Percentiles rank a stretch among this genome's conserved stretches.
Evolutionary conservation across 352 stramenopile species (phyloP).

Genomic region (Globisporangium nunn): DNA sequence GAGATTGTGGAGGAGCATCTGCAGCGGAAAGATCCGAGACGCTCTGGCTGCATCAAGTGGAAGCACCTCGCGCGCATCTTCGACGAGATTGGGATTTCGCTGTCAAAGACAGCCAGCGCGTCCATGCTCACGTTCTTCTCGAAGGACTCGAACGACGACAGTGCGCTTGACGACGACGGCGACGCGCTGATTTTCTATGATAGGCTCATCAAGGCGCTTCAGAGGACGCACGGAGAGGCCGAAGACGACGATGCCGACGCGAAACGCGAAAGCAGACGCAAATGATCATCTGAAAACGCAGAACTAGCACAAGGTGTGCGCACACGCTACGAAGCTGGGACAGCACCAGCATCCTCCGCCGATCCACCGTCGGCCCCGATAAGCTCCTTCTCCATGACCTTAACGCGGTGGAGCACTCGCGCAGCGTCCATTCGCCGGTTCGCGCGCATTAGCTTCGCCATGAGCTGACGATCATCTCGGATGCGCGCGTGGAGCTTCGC

Average conservation of each 20-base stretch:
- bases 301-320: neutral
- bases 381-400: conserved; percentile 74
- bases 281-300: neutral
- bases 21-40: conserved; percentile 19
- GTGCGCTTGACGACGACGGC: conserved; percentile 4
- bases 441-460: conserved; percentile 31
- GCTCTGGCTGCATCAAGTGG: conserved; percentile 24
- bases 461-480: conserved; percentile 36
- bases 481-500: conserved; percentile 42
- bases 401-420: conserved; percentile 64
- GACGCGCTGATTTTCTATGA: conserved; percentile 23
- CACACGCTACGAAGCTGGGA: neutral
- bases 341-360: conserved; percentile 4
- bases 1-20: conserved; percentile 63
- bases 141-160: neutral
- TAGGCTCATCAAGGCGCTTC: conserved; percentile 26
- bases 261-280: neutral
- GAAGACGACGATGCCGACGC: neutral
- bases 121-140: conserved; percentile 30
- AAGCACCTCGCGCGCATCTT: conserved; percentile 37
- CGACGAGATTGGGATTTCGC: conserved; percentile 41
- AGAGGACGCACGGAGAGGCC: neutral
- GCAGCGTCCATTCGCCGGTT: conserved; percentile 50
- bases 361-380: conserved; percentile 24
- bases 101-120: conserved; percentile 31